Conservation (phyloP, 2,329 filamentous ascomycete species). For the Aspergillus novofumigatus region DNA sequence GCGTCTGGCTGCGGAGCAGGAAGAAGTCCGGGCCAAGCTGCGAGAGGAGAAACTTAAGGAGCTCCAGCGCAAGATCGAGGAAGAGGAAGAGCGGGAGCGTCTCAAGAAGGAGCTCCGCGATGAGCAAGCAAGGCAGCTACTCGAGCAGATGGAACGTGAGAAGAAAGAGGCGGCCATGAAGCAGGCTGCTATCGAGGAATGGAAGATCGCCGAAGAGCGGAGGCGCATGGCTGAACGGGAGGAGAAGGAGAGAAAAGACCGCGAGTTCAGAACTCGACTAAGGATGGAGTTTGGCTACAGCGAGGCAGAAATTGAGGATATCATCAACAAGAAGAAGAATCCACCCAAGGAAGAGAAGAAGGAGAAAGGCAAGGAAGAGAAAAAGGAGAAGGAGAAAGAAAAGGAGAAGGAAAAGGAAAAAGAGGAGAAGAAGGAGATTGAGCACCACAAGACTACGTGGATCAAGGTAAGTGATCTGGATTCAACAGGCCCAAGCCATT, state of each 20-base stretch:
- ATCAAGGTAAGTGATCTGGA: conserved; percentile 36
- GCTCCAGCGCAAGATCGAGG: conserved; percentile 31
- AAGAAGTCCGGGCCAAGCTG: conserved; percentile 29
- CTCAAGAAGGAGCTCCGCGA: conserved; percentile 33
- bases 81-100: conserved; percentile 45
- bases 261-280: conserved; percentile 35
- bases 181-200: conserved; percentile 39
- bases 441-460: conserved; percentile 33
- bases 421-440: conserved; percentile 13
- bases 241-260: conserved; percentile 27
- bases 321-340: conserved; percentile 39
- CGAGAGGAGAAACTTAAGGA: conserved; percentile 28
- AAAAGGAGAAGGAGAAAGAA: conserved; percentile 33
- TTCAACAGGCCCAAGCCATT: background rate
- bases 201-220: conserved; percentile 30
- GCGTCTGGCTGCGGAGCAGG: conserved; percentile 30
- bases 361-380: conserved; percentile 16
- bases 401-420: conserved; percentile 19
- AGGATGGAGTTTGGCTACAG: conserved; percentile 37
- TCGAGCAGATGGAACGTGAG: conserved; percentile 28
- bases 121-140: conserved; percentile 44
- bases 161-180: conserved; percentile 33
- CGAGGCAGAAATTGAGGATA: conserved; percentile 41
- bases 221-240: conserved; percentile 28
- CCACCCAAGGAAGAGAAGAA: conserved; percentile 28